Conservation (phyloP, 169 alveolate species). For the Eimeria tenella region DNA sequence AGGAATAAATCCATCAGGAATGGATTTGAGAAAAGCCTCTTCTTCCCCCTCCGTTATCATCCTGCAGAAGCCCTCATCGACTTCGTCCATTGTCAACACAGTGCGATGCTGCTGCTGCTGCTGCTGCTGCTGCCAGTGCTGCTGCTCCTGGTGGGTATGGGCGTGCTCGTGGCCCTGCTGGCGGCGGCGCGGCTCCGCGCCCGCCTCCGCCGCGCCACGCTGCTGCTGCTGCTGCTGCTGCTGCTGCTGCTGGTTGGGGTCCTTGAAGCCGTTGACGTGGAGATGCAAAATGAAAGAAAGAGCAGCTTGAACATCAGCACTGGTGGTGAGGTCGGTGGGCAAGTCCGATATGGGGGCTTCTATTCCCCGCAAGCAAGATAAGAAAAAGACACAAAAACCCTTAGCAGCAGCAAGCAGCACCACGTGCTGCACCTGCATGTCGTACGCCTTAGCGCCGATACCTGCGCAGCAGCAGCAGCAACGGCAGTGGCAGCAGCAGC, state of each 20-base stretch:
- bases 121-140: not conserved
- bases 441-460: slow-evolving; percentile 25
- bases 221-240: slow-evolving; percentile 35
- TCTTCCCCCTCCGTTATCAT: slow-evolving; percentile 27
- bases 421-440: slow-evolving; percentile 44
- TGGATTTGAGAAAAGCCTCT: not conserved
- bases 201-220: slow-evolving; percentile 6
- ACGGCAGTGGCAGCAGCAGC: not conserved
- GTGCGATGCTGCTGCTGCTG: not conserved
- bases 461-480: not conserved
- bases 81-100: not conserved
- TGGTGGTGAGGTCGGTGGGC: slow-evolving; percentile 32
- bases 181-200: not conserved
- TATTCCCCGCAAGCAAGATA: slow-evolving; percentile 10
- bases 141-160: not conserved
- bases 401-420: not conserved
- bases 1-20: not conserved
- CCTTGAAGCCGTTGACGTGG: not conserved
- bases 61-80: not conserved
- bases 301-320: slow-evolving; percentile 28
- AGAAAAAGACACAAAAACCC: slow-evolving; percentile 13
- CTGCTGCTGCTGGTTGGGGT: not conserved
- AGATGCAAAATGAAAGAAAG: not conserved
- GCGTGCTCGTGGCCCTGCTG: not conserved
- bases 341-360: slow-evolving; percentile 7